Percentiles rank a stretch among this genome's conserved stretches.
Conservation (phyloP, 2,329 filamentous ascomycete species). For the Fusarium anthophilum region DNA sequence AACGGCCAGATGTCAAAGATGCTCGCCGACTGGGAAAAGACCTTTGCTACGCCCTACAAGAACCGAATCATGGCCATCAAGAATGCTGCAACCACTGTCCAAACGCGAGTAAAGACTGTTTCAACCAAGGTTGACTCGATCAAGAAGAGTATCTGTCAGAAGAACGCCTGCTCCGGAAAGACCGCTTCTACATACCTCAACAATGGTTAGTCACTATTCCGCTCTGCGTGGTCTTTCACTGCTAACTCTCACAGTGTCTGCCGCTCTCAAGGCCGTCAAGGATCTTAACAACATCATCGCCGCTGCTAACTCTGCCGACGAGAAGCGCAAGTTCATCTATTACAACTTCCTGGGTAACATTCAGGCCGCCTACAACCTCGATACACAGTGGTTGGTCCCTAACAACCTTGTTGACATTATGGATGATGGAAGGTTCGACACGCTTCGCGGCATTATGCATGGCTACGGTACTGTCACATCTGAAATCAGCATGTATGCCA, state of each 20-base stretch:
- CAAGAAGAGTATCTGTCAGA: constrained; percentile 10
- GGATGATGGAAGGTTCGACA: not conserved
- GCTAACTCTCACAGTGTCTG: not conserved
- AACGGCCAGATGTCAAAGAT: constrained; percentile 8
- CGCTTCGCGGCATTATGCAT: constrained; percentile 13
- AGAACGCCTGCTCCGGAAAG: constrained; percentile 22
- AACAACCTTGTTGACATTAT: not conserved
- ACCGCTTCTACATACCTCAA: constrained; percentile 19
- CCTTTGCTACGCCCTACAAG: constrained; percentile 13
- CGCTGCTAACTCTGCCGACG: not conserved
- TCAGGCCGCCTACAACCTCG: not conserved
- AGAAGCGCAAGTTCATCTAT: constrained; percentile 11
- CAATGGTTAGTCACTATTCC: not conserved
- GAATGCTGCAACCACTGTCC: not conserved
- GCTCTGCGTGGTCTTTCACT: rapidly evolving
- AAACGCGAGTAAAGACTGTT: constrained; percentile 3
- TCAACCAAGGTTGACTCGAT: constrained; percentile 1
- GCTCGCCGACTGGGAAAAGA: constrained; percentile 16
- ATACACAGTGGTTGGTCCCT: not conserved
- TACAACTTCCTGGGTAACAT: constrained; percentile 9
- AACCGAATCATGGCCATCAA: constrained; percentile 19
- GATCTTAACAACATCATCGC: constrained; percentile 6
- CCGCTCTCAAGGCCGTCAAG: constrained; percentile 10
- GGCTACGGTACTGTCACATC: constrained; percentile 11
- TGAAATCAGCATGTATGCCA: constrained; percentile 13